Conservation (phyloP, 345 rosid genomes). For the Garcia nutans region DNA sequence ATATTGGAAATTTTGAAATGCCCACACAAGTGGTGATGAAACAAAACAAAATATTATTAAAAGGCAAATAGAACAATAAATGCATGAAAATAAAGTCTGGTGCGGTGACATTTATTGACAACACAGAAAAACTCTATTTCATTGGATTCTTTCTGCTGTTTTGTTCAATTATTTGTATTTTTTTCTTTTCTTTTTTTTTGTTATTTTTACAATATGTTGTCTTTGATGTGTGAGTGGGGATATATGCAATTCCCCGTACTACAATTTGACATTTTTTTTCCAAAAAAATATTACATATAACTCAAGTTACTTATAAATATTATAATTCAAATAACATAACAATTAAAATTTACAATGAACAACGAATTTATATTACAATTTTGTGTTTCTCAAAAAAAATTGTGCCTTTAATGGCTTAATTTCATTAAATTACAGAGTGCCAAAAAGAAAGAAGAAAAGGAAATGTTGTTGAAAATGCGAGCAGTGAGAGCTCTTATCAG, state of each 20-base stretch:
- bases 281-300: too few relatives aligned
- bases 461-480: neutral
- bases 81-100: neutral
- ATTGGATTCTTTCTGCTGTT: neutral
- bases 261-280: neutral
- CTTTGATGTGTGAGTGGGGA: neutral
- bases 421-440: neutral
- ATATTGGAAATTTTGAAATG: too few relatives aligned
- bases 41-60: too few relatives aligned
- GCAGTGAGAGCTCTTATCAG: slow-evolving; percentile 21
- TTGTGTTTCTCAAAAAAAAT: neutral
- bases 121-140: neutral
- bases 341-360: neutral
- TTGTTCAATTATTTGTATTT: too few relatives aligned
- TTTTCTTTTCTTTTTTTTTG: too few relatives aligned
- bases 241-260: neutral
- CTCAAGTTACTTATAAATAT: too few relatives aligned
- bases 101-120: neutral
- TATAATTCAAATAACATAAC: too few relatives aligned
- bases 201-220: neutral
- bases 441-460: too few relatives aligned
- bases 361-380: neutral
- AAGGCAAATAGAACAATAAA: neutral
- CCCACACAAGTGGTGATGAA: neutral
- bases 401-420: too few relatives aligned